Evolutionary conservation across 1,284 basidiomycete genomes (phyloP).

Genomic region (Leccinum ponderosum): DNA sequence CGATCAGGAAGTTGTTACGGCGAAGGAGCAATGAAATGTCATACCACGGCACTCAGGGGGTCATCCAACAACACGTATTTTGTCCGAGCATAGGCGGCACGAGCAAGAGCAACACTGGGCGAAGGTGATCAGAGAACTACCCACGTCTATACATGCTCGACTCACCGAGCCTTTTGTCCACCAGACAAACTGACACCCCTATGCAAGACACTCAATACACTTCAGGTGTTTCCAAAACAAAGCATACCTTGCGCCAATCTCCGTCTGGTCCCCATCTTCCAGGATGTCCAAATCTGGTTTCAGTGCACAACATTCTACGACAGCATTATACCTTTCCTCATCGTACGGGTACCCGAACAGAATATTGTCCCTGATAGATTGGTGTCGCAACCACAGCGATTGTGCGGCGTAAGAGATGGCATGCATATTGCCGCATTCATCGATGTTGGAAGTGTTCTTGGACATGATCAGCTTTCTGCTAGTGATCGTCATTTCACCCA

Average conservation of each 20-base stretch:
- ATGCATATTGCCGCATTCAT: constrained; percentile 45
- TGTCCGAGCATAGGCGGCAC: constrained; percentile 53
- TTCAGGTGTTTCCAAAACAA: not conserved
- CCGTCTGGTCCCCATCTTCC: constrained; percentile 41
- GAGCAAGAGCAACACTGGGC: constrained; percentile 53
- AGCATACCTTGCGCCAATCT: constrained; percentile 35
- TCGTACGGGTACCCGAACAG: constrained; percentile 47
- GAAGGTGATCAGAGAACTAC: not conserved
- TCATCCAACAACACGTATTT: constrained; percentile 60
- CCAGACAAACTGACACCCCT: constrained; percentile 52
- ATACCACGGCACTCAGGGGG: constrained; percentile 55
- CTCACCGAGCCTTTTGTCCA: constrained; percentile 52
- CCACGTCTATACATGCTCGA: not conserved
- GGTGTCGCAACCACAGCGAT: constrained; percentile 59
- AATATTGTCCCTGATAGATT: constrained; percentile 46
- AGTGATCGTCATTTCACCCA: constrained; percentile 35
- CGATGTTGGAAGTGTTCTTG: constrained; percentile 41
- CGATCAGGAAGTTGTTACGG: not conserved
- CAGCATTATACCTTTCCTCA: constrained; percentile 41
- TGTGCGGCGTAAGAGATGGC: constrained; percentile 61
- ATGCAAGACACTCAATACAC: not conserved
- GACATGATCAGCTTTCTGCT: constrained; percentile 38
- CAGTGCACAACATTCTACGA: constrained; percentile 64
- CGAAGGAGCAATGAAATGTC: not conserved
- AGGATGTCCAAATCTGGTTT: constrained; percentile 52